Evolutionary conservation across 345 rosid species (phyloP).

Genomic region (Fremontodendron californicum): DNA sequence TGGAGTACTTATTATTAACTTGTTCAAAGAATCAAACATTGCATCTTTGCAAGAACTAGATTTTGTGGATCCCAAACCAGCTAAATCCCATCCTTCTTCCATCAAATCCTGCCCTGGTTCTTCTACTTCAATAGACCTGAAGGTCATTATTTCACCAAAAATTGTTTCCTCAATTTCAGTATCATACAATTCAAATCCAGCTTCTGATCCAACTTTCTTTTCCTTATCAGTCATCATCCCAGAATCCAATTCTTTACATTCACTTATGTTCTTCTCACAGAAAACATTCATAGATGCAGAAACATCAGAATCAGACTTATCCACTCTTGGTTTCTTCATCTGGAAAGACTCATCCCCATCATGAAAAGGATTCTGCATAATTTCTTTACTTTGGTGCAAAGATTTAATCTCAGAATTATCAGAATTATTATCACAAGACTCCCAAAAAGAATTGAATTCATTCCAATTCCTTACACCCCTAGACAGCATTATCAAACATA

Average conservation of each 20-base stretch:
- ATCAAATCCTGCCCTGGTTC: slow-evolving; percentile 18
- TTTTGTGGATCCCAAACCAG: slow-evolving; percentile 13
- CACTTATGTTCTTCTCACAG: slow-evolving; percentile 24
- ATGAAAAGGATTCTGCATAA: neutral
- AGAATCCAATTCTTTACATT: slow-evolving; percentile 11
- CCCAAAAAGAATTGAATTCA: slow-evolving; percentile 17
- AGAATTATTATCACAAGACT: slow-evolving; percentile 23
- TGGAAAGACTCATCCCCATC: slow-evolving; percentile 15
- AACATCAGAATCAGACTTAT: slow-evolving; percentile 18
- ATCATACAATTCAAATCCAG: slow-evolving; percentile 11
- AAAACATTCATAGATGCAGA: slow-evolving; percentile 19
- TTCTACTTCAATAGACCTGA: slow-evolving; percentile 7
- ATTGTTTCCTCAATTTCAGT: slow-evolving; percentile 12
- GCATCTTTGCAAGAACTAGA: slow-evolving; percentile 18
- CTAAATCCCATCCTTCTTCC: slow-evolving; percentile 13
- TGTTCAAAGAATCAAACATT: slow-evolving; percentile 4
- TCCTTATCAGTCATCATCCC: slow-evolving; percentile 15
- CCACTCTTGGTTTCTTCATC: slow-evolving; percentile 23
- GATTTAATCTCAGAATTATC: slow-evolving; percentile 15
- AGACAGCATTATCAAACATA: slow-evolving; percentile 58
- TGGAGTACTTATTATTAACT: neutral
- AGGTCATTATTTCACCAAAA: neutral
- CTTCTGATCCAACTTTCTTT: slow-evolving; percentile 17
- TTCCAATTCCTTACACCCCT: slow-evolving; percentile 26
- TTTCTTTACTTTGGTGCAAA: slow-evolving; percentile 5